Conservation (phyloP, 2,329 filamentous ascomycete genomes). For the Madurella mycetomatis region DNA sequence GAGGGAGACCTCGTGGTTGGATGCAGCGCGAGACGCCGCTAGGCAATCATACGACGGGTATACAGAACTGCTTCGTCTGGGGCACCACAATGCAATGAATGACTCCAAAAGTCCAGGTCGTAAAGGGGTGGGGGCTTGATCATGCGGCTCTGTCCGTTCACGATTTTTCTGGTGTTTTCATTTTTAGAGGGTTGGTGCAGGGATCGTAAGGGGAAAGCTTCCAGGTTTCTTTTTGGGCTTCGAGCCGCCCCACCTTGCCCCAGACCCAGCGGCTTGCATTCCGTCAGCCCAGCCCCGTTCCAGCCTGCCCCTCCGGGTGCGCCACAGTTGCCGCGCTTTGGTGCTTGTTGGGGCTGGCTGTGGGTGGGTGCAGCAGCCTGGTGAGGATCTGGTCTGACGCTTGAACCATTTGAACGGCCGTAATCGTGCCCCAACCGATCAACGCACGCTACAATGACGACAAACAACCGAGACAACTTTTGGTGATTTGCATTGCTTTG, state of each 20-base stretch:
- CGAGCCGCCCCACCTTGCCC: not conserved
- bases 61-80: too few relatives aligned
- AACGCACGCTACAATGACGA: constrained; percentile 1
- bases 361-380: not conserved
- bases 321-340: not conserved
- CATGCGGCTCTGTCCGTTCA: too few relatives aligned
- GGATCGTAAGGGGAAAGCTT: not conserved
- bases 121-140: too few relatives aligned
- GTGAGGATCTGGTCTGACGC: not conserved
- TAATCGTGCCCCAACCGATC: not conserved
- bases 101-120: too few relatives aligned
- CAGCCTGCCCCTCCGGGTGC: not conserved
- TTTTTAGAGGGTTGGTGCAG: not conserved
- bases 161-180: too few relatives aligned
- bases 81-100: too few relatives aligned
- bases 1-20: too few relatives aligned
- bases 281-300: not conserved
- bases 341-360: not conserved
- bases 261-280: not conserved
- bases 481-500: not conserved
- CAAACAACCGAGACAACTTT: not conserved
- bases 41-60: too few relatives aligned
- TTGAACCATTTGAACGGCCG: not conserved
- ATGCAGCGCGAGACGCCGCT: too few relatives aligned
- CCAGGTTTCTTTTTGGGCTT: not conserved